Evolutionary conservation across 495 filamentous ascomycete genomes (phyloP), one percentile per base, ranked within the genome.

Genomic region (Xylaria telfairii): DNA sequence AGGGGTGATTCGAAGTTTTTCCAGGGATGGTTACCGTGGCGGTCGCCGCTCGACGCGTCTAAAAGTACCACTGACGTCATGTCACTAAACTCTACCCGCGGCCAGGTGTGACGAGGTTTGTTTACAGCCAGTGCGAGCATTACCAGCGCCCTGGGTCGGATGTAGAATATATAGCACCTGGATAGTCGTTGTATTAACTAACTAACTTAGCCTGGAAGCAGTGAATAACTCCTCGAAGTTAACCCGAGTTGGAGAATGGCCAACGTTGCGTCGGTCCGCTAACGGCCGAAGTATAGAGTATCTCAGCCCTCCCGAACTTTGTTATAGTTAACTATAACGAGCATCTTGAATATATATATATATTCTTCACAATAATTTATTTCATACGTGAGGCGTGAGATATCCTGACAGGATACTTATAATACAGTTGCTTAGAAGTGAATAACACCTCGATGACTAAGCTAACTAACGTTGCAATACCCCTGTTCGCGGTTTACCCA

Each of bases 1-100:
- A 53, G 51, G 24, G 24, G 24, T 17, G 8, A 3, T 37, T 37
- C 8, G 3, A 37, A 53, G 1, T 7, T 26, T 53, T 53, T 15
- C 21, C 8, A 57, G 30, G 30, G 34, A n/a, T n/a, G 24, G 28
- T 64, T 64, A 24, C 51, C 61, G 6, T 57, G 30, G n/a, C 57
- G 34, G 34, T 34, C 34, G 59, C 39, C 21, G 21, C 34, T 62
- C 21, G 59, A 62, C 59, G 59, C 59, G 59, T 62, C 59, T 24
- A 15, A 1, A 62, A 15, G 37, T 42, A 26, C 28, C 37, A 62
- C 59, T 62, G 59, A 62, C 59, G 59, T 62, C 59, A 62, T 42
- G 9, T 28, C 21, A 42, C 28, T 62, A 62, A 26, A 42, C n/a
- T 42, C n/a, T 24, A 21, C 32, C 13, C n/a, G n/a, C 53, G 15